A percentile compares a stretch with the other conserved stretches of the same genome.
phyloP scores from a whole-genome alignment of 139 green algal species.

The Coelastrella sp. region DNA sequence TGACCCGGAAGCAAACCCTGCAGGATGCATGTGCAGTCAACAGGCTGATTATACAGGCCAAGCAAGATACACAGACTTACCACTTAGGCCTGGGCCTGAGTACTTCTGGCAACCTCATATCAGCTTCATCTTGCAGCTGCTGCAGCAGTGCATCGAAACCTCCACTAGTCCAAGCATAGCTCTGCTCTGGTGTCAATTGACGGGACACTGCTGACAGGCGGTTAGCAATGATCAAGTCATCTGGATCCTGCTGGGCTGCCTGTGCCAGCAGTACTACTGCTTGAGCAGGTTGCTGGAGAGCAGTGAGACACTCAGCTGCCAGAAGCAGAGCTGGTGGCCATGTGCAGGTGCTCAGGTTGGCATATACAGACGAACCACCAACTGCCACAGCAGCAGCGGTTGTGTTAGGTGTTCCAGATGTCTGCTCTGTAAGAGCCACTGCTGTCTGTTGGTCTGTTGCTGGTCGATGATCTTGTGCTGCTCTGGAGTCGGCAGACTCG shows the following conservation, averaged over 20 bases:
- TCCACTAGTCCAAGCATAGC: neutral
- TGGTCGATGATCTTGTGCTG: too few species aligned
- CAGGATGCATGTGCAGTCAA: too few species aligned
- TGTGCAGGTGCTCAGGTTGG: too few species aligned
- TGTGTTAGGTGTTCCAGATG: too few species aligned
- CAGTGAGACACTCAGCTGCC: neutral
- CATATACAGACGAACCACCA: too few species aligned
- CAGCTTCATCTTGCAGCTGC: constrained; percentile 25
- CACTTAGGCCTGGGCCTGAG: constrained; percentile 28
- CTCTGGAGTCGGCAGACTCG: too few species aligned
- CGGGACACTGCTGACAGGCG: neutral
- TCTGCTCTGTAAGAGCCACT: too few species aligned
- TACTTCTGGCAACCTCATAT: constrained; percentile 34
- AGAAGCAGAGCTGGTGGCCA: constrained; percentile 33
- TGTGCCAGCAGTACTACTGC: constrained; percentile 23
- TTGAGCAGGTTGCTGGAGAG: neutral
- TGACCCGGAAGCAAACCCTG: too few species aligned
- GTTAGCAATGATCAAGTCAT: neutral
- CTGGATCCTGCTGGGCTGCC: constrained; percentile 1
- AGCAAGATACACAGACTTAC: neutral
- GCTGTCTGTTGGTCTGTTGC: too few species aligned
- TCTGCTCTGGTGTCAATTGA: constrained; percentile 17
- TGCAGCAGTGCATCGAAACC: constrained; percentile 5
- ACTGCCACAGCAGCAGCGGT: too few species aligned
- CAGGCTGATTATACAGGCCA: neutral